Conservation (phyloP, 192 early-diverging fungal species). For the Dissophora globulifera region DNA sequence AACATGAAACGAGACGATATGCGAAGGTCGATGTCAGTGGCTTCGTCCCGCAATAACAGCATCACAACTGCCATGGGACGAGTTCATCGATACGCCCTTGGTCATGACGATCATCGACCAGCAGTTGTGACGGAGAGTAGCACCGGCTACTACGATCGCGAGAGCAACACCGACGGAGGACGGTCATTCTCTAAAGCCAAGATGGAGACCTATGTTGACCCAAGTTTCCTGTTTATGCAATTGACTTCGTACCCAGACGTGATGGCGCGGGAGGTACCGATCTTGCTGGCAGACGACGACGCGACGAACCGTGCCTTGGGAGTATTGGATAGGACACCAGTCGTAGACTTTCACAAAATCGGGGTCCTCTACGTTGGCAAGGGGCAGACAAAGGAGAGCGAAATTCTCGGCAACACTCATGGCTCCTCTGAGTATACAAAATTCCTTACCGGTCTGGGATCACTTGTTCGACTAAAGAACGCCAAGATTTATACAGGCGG, state of each 20-base stretch:
- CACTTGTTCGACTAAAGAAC: slow-evolving; percentile 71
- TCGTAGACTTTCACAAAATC: slow-evolving; percentile 96
- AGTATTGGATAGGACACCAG: slow-evolving; percentile 87
- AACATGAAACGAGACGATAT: slow-evolving; percentile 39
- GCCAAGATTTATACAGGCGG: slow-evolving; percentile 87
- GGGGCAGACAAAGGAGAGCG: slow-evolving; percentile 83
- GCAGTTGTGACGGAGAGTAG: slow-evolving; percentile 7
- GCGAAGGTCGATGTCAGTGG: slow-evolving; percentile 35
- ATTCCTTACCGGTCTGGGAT: slow-evolving; percentile 87
- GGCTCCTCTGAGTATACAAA: slow-evolving; percentile 89
- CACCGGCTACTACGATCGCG: slow-evolving; percentile 24
- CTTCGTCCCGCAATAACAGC: slow-evolving; percentile 42
- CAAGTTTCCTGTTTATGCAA: slow-evolving; percentile 73
- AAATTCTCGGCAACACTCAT: slow-evolving; percentile 87
- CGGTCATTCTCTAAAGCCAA: slow-evolving; percentile 29
- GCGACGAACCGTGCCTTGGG: slow-evolving; percentile 77
- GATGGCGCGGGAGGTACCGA: slow-evolving; percentile 63
- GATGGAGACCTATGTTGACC: slow-evolving; percentile 61
- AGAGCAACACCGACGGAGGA: slow-evolving; percentile 10
- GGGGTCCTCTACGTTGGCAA: slow-evolving; percentile 93
- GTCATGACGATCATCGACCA: slow-evolving; percentile 45
- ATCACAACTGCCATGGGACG: slow-evolving; percentile 25
- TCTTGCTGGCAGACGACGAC: slow-evolving; percentile 80
- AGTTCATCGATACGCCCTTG: slow-evolving; percentile 24
- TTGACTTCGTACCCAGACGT: slow-evolving; percentile 79